phyloP scores from a whole-genome alignment of 2,329 filamentous ascomycete species.

The Diplodia sapinea region DNA sequence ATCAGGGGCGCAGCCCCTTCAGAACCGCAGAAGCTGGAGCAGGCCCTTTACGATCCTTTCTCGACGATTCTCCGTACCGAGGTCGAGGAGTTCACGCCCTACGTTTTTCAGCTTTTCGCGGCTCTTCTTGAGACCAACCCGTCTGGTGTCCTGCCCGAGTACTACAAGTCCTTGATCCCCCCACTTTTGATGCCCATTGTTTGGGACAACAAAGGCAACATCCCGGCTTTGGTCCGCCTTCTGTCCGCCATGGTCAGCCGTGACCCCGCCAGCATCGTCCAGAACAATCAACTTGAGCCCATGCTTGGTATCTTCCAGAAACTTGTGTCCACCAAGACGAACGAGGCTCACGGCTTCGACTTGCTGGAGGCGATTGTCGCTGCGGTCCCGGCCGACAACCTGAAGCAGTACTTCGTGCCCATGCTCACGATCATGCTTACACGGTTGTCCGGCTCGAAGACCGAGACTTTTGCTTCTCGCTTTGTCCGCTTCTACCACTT shows the following conservation, averaged over 20 bases:
- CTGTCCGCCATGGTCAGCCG: conserved; percentile 83
- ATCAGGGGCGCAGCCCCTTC: conserved; percentile 75
- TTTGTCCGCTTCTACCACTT: conserved; percentile 97
- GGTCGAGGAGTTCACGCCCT: conserved; percentile 92
- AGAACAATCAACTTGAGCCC: conserved; percentile 81
- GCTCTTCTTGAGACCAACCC: conserved; percentile 88
- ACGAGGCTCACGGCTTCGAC: conserved; percentile 87
- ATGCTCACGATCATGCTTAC: conserved; percentile 84
- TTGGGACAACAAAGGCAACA: conserved; percentile 92
- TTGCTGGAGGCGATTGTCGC: conserved; percentile 81
- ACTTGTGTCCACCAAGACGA: conserved; percentile 78
- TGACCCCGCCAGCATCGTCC: conserved; percentile 72
- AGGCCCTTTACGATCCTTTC: conserved; percentile 82
- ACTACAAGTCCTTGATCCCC: conserved; percentile 78
- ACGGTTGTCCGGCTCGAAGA: conserved; percentile 71
- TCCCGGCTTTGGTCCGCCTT: conserved; percentile 86
- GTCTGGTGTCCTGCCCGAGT: conserved; percentile 74
- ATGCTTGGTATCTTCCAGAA: conserved; percentile 97
- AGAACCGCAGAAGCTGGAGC: conserved; percentile 76
- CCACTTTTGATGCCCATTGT: conserved; percentile 80
- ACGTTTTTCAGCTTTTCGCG: conserved; percentile 94
- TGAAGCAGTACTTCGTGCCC: conserved; percentile 78
- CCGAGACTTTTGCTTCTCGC: conserved; percentile 82
- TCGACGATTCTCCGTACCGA: conserved; percentile 79
- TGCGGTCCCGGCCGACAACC: conserved; percentile 72